These are phyloP conservation scores for Metschnikowia borealis DNA, from an alignment of 805 yeast genomes.

Conservation along the genomic window DNA sequence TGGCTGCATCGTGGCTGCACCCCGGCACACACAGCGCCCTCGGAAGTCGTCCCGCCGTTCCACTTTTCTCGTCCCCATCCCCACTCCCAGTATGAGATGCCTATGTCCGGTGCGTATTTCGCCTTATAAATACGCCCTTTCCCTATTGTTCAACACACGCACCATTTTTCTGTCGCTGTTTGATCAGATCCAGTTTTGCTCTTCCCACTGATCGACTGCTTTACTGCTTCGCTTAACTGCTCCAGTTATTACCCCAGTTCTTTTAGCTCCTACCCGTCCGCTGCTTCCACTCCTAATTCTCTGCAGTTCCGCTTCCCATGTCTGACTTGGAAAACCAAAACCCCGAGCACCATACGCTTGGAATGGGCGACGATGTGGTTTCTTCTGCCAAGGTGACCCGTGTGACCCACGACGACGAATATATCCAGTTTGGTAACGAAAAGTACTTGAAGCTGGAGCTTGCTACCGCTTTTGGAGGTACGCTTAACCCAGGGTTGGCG, in stretches of 20 bases:
- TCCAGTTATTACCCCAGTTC: too few species aligned
- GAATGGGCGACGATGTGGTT: background rate
- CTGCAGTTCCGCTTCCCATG: conserved; percentile 11
- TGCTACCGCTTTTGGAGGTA: conserved; percentile 73
- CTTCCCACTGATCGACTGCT: too few species aligned
- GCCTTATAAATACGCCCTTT: background rate
- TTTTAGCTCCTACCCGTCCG: too few species aligned
- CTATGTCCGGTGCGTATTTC: background rate
- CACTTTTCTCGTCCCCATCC: conserved; percentile 1
- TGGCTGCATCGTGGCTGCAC: background rate
- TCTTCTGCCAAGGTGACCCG: conserved; percentile 21
- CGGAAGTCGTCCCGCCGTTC: background rate
- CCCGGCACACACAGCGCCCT: background rate
- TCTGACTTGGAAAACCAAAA: conserved; percentile 36
- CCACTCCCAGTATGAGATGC: conserved; percentile 2
- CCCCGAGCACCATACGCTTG: conserved; percentile 27
- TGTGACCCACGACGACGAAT: conserved; percentile 50
- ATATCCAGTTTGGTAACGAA: conserved; percentile 67
- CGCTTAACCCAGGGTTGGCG: conserved; percentile 59
- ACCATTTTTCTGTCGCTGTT: background rate
- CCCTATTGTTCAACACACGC: background rate
- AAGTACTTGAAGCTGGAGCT: conserved; percentile 61
- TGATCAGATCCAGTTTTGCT: background rate
- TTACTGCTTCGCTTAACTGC: too few species aligned
- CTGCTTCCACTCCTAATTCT: too few species aligned